A percentile compares a stretch with the other conserved stretches of the same genome.
phyloP scores from a whole-genome alignment of 2,329 filamentous ascomycete genomes.

The Diplodia seriata region DNA sequence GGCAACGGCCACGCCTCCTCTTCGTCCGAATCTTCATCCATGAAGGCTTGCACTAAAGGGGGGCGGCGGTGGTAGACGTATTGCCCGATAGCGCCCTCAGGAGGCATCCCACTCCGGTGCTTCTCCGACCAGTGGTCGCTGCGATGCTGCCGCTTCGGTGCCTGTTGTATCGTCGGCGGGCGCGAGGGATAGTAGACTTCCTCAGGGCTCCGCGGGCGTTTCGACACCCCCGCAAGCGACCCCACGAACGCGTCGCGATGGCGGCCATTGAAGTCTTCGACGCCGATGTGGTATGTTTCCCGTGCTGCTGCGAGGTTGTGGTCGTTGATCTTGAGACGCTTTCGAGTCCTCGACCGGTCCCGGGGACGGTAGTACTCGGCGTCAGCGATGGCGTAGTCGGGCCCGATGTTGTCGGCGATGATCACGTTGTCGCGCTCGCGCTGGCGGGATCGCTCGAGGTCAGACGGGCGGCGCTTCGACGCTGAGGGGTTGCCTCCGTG shows the following conservation, averaged over 20 bases:
- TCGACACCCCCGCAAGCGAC: neutral
- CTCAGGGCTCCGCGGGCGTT: neutral
- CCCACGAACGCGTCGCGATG: too few species aligned
- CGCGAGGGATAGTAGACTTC: neutral
- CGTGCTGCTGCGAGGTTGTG: too few species aligned
- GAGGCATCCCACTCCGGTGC: neutral
- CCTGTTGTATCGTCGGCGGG: too few species aligned
- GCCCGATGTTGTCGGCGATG: too few species aligned
- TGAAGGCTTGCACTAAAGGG: neutral
- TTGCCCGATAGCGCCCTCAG: neutral
- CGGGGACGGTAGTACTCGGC: neutral
- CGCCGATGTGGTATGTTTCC: neutral
- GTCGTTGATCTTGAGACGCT: neutral
- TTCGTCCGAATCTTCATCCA: constrained; percentile 17
- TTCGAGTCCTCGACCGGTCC: neutral
- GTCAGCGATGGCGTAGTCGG: neutral
- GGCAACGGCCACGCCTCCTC: constrained; percentile 10
- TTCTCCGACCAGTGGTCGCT: neutral
- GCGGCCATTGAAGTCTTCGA: neutral
- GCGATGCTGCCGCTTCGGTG: neutral
- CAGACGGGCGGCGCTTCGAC: too few species aligned
- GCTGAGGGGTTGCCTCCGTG: too few species aligned
- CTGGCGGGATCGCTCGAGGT: neutral
- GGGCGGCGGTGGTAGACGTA: neutral
- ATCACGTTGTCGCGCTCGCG: neutral